phyloP scores from a whole-genome alignment of 225 moss, liverwort and hornwort species.

The Marchantia polymorpha region DNA sequence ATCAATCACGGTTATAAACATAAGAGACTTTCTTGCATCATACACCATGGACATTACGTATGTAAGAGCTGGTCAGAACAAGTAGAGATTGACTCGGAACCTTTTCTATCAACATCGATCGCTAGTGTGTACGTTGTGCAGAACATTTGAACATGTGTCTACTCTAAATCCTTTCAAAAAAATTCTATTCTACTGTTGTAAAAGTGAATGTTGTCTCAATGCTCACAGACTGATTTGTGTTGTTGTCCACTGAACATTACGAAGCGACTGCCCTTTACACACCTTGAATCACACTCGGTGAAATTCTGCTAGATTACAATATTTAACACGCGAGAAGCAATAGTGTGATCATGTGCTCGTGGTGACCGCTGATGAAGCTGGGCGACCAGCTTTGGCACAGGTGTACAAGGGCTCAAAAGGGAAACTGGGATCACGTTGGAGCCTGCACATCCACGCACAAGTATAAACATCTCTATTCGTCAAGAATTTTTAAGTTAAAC shows the following conservation, averaged over 20 bases:
- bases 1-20: background rate
- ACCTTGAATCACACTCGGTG: background rate
- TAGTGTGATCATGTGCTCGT: background rate
- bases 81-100: background rate
- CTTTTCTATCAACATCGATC: background rate
- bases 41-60: background rate
- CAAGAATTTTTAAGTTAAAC: no score
- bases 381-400: constrained; percentile 11
- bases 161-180: background rate
- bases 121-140: background rate
- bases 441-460: constrained; percentile 51
- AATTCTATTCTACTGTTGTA: background rate
- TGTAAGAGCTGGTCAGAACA: background rate
- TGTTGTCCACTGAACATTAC: background rate
- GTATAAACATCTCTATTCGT: background rate
- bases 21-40: background rate
- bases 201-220: background rate
- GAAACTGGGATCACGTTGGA: constrained; percentile 65
- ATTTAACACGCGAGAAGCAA: constrained; percentile 9
- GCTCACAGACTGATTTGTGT: background rate
- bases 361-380: constrained; percentile 1
- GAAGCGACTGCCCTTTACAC: background rate
- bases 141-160: background rate
- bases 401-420: constrained; percentile 61
- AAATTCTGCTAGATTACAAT: constrained; percentile 8